These are phyloP conservation scores for Phytomonas serpens DNA, from an alignment of 208 protist species.

Conservation along the genomic window DNA sequence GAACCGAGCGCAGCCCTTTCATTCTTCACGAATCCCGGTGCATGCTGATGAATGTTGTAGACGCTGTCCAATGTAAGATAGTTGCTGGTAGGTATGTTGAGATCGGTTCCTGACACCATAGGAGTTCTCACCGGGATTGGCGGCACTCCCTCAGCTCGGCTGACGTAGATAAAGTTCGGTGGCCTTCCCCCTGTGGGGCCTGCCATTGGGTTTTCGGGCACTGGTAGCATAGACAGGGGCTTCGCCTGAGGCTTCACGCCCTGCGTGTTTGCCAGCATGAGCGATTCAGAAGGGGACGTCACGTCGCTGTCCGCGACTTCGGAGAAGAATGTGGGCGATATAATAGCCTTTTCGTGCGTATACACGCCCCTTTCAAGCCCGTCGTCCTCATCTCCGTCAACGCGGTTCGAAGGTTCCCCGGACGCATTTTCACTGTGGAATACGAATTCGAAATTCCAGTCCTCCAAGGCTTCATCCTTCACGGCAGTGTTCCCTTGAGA, in stretches of 20 bases:
- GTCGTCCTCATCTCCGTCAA: not conserved
- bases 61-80: slow-evolving; percentile 60
- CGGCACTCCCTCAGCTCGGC: slow-evolving; percentile 48
- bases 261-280: not conserved
- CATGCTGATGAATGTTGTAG: slow-evolving; percentile 72
- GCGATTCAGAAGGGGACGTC: not conserved
- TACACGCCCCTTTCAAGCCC: slow-evolving; percentile 6
- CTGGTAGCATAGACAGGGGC: not conserved
- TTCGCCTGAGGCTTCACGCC: not conserved
- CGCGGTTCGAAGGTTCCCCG: not conserved
- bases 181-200: slow-evolving; percentile 11
- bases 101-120: slow-evolving; percentile 45
- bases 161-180: slow-evolving; percentile 44
- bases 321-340: slow-evolving; percentile 23
- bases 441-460: slow-evolving; percentile 14
- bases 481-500: not conserved
- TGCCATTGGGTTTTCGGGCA: not conserved
- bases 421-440: slow-evolving; percentile 5
- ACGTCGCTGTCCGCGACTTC: slow-evolving; percentile 10
- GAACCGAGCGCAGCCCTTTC: slow-evolving; percentile 42
- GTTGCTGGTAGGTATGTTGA: slow-evolving; percentile 59
- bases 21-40: slow-evolving; percentile 69
- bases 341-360: slow-evolving; percentile 22
- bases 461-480: not conserved
- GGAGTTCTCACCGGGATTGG: slow-evolving; percentile 49